These are phyloP conservation scores for Dictyostelium intermedium DNA, from an alignment of 78 protist genomes.

Conservation along the genomic window DNA sequence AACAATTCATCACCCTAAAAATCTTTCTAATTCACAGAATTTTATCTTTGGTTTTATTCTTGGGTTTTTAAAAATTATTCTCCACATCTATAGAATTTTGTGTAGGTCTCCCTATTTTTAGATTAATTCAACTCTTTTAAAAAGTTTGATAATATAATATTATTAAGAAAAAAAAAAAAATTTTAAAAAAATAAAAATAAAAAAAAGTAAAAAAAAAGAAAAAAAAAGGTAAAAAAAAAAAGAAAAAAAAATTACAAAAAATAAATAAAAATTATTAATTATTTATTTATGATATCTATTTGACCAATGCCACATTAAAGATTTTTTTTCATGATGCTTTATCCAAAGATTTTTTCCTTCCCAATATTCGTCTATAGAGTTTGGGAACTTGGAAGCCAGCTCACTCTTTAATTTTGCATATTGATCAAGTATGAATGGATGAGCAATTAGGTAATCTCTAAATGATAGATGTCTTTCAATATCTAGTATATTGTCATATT, in stretches of 20 bases:
- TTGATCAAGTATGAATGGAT: background rate
- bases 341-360: background rate
- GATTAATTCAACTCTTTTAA: too few species aligned
- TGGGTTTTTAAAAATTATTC: too few species aligned
- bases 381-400: background rate
- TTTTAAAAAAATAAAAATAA: background rate
- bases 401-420: background rate
- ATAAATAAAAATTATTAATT: background rate
- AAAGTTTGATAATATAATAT: too few species aligned
- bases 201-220: background rate
- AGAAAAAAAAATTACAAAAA: background rate
- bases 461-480: slow-evolving; percentile 3
- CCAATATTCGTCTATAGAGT: background rate
- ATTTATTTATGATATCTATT: background rate
- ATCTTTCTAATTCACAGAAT: too few species aligned
- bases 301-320: background rate
- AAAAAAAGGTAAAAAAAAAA: background rate
- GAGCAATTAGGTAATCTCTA: background rate
- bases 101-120: too few species aligned
- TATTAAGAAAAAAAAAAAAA: too few species aligned
- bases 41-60: too few species aligned
- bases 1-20: too few species aligned
- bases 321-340: background rate
- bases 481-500: background rate
- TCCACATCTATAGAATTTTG: too few species aligned